phyloP scores from a whole-genome alignment of 1,139 yeast genomes.

The Hansenula anomala region DNA sequence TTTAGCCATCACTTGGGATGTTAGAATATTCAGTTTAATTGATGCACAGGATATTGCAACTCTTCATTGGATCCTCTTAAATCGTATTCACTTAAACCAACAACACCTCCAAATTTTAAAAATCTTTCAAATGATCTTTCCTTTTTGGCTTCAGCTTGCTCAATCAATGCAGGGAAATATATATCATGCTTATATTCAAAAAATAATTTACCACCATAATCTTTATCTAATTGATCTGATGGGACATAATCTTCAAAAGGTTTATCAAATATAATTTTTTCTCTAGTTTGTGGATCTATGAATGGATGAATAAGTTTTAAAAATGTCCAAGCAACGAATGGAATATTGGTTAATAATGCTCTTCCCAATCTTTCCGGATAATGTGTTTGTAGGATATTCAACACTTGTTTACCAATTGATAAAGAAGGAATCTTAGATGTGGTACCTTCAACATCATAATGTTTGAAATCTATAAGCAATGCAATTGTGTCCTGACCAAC shows the following conservation, averaged over 20 bases:
- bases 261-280: conserved; percentile 81
- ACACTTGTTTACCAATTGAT: conserved; percentile 63
- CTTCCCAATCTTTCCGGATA: conserved; percentile 90
- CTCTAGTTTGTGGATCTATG: conserved; percentile 86
- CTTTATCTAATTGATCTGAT: conserved; percentile 66
- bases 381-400: conserved; percentile 84
- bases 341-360: conserved; percentile 83
- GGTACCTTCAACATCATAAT: conserved; percentile 44
- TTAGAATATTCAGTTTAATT: not conserved
- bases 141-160: conserved; percentile 50
- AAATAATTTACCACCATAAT: conserved; percentile 66
- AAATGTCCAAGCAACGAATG: conserved; percentile 85
- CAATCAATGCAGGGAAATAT: conserved; percentile 72
- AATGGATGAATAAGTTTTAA: conserved; percentile 84
- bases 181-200: conserved; percentile 71
- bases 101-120: conserved; percentile 52
- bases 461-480: conserved; percentile 81
- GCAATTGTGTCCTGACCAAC: conserved; percentile 93
- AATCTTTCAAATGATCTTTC: conserved; percentile 52
- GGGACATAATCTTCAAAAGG: conserved; percentile 83
- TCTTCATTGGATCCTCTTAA: conserved; percentile 52
- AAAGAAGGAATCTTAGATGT: conserved; percentile 28
- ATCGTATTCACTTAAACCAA: conserved; percentile 79
- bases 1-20: too few species aligned
- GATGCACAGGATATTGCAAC: conserved; percentile 33